Base-by-base conservation (phyloP, 805 yeast genomes). In the Saccharomycopsis schoenii region DNA sequence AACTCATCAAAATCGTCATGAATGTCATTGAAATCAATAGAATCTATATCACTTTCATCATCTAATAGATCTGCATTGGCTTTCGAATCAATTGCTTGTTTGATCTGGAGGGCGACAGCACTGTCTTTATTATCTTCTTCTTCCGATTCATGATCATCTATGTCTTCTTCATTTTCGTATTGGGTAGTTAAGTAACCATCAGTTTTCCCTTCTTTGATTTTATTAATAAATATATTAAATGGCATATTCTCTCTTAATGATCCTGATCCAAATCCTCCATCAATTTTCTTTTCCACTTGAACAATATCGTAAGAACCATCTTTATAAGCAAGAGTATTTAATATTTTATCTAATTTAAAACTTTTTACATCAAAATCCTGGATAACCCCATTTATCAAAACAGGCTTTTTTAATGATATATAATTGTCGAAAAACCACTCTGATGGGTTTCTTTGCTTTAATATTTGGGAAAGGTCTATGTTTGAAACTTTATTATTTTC, bases 221-320 rank as follows among this genome's bases (percentile, higher is more conserved):
- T 74, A 0, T 70, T 68, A 58, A 84, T 69, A 56, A 87, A 76
- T 19, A 83, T 82, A 0, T 67, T 67, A 62, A 86, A 75, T 1
- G 73, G 69, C 82, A 85, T 77, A 60, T 76, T 76, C 15, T 77
- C 69, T 64, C 91, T 73, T 60, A 75, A 73, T 21, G 75, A 74
- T 1, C 90, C 90, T 55, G 84, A 79, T 0, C 93, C 93, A 71
- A 81, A 87, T 1, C 92, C 92, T 56, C 84, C 84, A 52, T 76
- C 71, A 14, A 71, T 69, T 66, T 82, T 81, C 64, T 77, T 77
- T 67, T 87, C 93, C 17, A 86, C 83, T 65, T 84, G 82, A 42
- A 86, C 67, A 11, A 62, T 17, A 6, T 64, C 68, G 12, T 47
- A 58, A 1, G 62, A 65, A 1, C 66, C 71, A 10, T 74, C 69